Evolutionary conservation across 345 rosid species (phyloP).

Genomic region (Ceriops zippeliana): DNA sequence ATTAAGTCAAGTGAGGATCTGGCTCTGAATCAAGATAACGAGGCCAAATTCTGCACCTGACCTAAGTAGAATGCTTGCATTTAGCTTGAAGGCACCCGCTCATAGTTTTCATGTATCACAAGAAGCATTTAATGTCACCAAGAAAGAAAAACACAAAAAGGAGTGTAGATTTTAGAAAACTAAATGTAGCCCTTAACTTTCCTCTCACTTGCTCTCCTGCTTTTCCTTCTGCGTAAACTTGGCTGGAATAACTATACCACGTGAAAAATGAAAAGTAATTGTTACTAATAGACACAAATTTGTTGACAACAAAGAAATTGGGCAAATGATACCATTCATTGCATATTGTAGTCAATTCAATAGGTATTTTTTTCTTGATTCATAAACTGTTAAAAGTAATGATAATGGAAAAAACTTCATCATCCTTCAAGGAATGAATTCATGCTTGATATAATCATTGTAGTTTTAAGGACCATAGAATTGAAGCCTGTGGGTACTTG

Average conservation of each 20-base stretch:
- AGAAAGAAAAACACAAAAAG: too few species aligned
- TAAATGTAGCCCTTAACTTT: conserved; percentile 12
- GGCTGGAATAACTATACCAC: conserved; percentile 26
- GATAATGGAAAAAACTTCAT: too few species aligned
- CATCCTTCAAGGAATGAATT: too few species aligned
- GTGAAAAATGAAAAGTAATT: not conserved
- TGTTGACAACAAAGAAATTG: not conserved
- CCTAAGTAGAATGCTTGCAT: too few species aligned
- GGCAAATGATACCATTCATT: not conserved
- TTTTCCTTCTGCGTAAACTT: conserved; percentile 27
- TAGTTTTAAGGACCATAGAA: not conserved
- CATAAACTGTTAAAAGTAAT: not conserved
- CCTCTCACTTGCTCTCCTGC: conserved; percentile 33
- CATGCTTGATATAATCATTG: too few species aligned
- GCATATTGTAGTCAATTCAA: not conserved
- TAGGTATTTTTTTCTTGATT: not conserved
- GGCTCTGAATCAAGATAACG: too few species aligned
- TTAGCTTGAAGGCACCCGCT: too few species aligned
- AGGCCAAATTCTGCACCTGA: too few species aligned
- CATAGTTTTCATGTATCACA: too few species aligned
- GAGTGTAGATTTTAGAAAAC: too few species aligned
- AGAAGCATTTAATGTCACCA: too few species aligned
- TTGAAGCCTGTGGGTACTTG: not conserved
- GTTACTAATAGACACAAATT: not conserved
- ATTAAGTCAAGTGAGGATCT: too few species aligned